These are phyloP conservation scores for Phoenix dactylifera DNA, from an alignment of 176 grass and related monocot species.

Conservation along the genomic window DNA sequence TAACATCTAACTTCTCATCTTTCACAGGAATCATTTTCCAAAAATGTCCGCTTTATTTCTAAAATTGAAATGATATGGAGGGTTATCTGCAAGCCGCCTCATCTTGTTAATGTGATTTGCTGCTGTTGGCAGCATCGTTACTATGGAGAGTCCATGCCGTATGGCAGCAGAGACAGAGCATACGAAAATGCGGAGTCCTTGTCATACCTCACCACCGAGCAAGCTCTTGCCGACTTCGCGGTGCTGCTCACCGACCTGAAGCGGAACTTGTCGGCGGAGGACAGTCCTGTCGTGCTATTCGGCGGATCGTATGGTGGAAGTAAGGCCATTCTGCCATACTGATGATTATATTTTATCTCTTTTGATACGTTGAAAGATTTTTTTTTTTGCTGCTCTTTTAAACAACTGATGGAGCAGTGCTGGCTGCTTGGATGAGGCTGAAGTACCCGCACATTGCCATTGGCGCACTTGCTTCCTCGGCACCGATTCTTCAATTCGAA, in stretches of 20 bases:
- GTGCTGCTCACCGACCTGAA: conserved; percentile 67
- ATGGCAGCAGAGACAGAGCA: conserved; percentile 65
- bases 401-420: conserved; percentile 31
- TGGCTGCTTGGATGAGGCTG: conserved; percentile 97
- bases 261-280: conserved; percentile 56
- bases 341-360: not conserved
- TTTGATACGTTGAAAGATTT: too few relatives aligned
- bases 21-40: too few relatives aligned
- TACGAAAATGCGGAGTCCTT: conserved; percentile 63
- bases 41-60: too few relatives aligned
- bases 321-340: conserved; percentile 23
- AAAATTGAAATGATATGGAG: too few relatives aligned
- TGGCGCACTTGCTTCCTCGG: conserved; percentile 73
- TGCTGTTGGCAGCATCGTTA: conserved; percentile 62
- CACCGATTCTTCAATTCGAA: conserved; percentile 94
- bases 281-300: conserved; percentile 85
- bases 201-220: conserved; percentile 71
- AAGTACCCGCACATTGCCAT: conserved; percentile 87
- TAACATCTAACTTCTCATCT: not conserved
- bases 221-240: conserved; percentile 83
- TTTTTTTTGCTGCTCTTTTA: not conserved
- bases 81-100: too few relatives aligned
- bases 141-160: conserved; percentile 96
- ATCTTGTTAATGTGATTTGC: not conserved
- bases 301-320: conserved; percentile 95